Evolutionary conservation across 2,329 filamentous ascomycete species (phyloP).

Genomic region (Cercospora canescens): DNA sequence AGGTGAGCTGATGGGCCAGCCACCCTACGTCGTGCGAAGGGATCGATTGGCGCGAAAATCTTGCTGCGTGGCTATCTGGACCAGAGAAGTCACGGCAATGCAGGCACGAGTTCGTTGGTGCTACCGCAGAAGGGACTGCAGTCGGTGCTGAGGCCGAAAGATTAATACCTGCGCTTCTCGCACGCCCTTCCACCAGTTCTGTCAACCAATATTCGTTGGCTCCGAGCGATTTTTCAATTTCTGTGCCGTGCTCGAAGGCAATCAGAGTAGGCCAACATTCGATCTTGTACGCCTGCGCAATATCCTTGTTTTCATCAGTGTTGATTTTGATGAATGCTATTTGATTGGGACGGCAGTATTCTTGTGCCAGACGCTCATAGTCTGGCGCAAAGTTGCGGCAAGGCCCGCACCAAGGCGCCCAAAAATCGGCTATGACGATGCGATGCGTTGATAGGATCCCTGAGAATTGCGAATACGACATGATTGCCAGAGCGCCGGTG

Average conservation of each 20-base stretch:
- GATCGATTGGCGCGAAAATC: conserved; percentile 71
- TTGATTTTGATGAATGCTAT: conserved; percentile 26
- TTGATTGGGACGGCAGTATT: conserved; percentile 18
- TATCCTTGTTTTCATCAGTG: conserved; percentile 24
- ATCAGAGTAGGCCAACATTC: conserved; percentile 24
- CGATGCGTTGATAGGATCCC: conserved; percentile 18
- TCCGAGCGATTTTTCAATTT: conserved; percentile 20
- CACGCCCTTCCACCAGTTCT: conserved; percentile 12
- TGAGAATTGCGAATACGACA: conserved; percentile 17
- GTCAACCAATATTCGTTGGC: conserved; percentile 17
- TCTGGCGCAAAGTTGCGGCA: conserved; percentile 24
- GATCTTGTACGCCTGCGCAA: conserved; percentile 19
- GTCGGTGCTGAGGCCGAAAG: conserved; percentile 9
- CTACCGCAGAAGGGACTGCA: conserved; percentile 18
- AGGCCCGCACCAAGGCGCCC: conserved; percentile 23
- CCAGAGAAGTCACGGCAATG: conserved; percentile 84
- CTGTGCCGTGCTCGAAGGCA: conserved; percentile 16
- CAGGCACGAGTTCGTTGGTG: conserved; percentile 58
- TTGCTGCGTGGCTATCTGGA: conserved; percentile 75
- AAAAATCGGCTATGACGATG: conserved; percentile 22
- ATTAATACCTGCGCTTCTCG: conserved; percentile 10
- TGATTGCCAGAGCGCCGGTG: conserved; percentile 18
- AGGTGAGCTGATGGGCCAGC: conserved; percentile 75
- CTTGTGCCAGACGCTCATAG: conserved; percentile 18
- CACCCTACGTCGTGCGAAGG: conserved; percentile 68